Conservation (phyloP, 148 eudicot species). For the Linanthus parryae region DNA sequence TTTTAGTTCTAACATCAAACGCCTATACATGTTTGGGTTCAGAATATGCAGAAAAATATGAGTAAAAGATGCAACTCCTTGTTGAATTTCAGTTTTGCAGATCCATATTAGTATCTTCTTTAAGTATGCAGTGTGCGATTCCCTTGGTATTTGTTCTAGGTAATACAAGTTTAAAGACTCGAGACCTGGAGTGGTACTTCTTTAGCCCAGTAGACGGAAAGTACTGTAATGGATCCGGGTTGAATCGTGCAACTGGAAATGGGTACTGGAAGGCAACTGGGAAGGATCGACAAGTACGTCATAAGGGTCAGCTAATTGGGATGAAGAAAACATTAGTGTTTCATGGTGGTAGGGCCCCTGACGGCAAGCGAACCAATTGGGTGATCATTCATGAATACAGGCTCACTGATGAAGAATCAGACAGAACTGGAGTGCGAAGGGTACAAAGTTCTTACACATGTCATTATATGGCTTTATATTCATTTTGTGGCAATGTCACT, state of each 20-base stretch:
- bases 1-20: no score
- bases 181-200: background rate
- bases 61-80: no score
- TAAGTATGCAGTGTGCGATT: no score
- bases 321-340: background rate
- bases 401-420: constrained; percentile 25
- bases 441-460: no score
- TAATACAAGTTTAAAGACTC: no score
- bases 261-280: constrained; percentile 1
- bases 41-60: no score
- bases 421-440: constrained; percentile 17
- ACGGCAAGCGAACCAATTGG: background rate
- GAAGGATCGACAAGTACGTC: background rate
- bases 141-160: no score
- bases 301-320: background rate
- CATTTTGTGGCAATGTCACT: no score
- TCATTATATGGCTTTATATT: no score
- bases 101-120: no score
- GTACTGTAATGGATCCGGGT: background rate
- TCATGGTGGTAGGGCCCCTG: background rate
- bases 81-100: no score
- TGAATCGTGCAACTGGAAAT: background rate
- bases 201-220: background rate
- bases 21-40: no score
- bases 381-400: constrained; percentile 27